A percentile compares a stretch with the other conserved stretches of the same genome.
Conservation (phyloP, 2,329 filamentous ascomycete genomes). For the Verruconis gallopava region DNA sequence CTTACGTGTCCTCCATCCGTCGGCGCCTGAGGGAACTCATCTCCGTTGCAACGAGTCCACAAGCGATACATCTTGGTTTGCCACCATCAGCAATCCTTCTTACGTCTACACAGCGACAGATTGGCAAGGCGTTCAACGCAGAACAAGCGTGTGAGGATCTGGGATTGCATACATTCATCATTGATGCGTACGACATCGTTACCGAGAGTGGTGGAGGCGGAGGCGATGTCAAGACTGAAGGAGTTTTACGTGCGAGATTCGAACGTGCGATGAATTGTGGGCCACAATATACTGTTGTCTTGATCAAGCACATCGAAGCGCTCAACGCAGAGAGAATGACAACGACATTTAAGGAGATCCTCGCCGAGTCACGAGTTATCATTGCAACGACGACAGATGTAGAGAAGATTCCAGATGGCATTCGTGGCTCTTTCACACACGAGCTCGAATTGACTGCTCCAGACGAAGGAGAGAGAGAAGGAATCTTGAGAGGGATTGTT, state of each 20-base stretch:
- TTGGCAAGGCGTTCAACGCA: slow-evolving; percentile 78
- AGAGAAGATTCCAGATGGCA: slow-evolving; percentile 82
- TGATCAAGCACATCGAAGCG: slow-evolving; percentile 85
- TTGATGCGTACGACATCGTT: slow-evolving; percentile 87
- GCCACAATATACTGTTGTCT: slow-evolving; percentile 63
- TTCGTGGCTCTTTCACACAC: slow-evolving; percentile 85
- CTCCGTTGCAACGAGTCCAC: slow-evolving; percentile 73
- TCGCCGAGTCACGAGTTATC: slow-evolving; percentile 67
- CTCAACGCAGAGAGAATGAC: slow-evolving; percentile 85
- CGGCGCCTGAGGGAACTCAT: slow-evolving; percentile 71
- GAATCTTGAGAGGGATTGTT: slow-evolving; percentile 68
- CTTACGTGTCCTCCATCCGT: slow-evolving; percentile 32
- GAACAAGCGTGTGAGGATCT: slow-evolving; percentile 71
- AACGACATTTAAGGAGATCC: slow-evolving; percentile 68
- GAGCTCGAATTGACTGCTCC: slow-evolving; percentile 89
- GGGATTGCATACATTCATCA: slow-evolving; percentile 74
- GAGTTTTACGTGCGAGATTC: slow-evolving; percentile 72
- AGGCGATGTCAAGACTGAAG: slow-evolving; percentile 87
- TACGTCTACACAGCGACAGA: slow-evolving; percentile 81
- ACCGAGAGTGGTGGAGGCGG: slow-evolving; percentile 82
- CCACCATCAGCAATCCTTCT: slow-evolving; percentile 80
- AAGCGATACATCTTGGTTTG: slow-evolving; percentile 75
- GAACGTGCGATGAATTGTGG: slow-evolving; percentile 86
- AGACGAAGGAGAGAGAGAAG: slow-evolving; percentile 83
- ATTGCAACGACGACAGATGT: slow-evolving; percentile 92